Evolutionary conservation across 2,329 filamentous ascomycete genomes (phyloP).

Genomic region (Colletotrichum somersetense): DNA sequence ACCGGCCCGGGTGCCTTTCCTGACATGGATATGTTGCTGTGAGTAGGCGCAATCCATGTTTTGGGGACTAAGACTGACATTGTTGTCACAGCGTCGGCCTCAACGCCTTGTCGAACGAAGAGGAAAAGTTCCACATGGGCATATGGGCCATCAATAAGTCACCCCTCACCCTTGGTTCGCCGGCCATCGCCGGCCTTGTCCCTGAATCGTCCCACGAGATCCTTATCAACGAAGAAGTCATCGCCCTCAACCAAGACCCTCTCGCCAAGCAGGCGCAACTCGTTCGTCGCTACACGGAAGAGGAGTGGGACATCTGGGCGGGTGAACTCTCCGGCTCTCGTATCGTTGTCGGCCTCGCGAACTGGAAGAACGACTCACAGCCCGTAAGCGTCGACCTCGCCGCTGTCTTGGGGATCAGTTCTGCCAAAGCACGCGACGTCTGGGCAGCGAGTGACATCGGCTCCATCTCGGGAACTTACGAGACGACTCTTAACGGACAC

Average conservation of each 20-base stretch:
- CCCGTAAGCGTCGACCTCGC: constrained; percentile 57
- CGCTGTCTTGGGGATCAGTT: constrained; percentile 52
- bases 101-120: constrained; percentile 56
- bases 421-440: constrained; percentile 55
- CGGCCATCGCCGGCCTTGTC: constrained; percentile 54
- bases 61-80: not conserved
- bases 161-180: constrained; percentile 62
- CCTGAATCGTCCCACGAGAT: constrained; percentile 56
- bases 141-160: constrained; percentile 67
- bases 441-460: constrained; percentile 54
- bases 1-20: constrained; percentile 62
- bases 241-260: constrained; percentile 69
- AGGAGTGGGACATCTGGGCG: constrained; percentile 65
- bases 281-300: constrained; percentile 59
- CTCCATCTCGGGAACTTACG: constrained; percentile 49
- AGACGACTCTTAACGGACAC: constrained; percentile 52
- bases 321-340: constrained; percentile 59
- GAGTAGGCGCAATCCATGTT: constrained; percentile 34
- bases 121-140: constrained; percentile 66
- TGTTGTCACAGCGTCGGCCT: constrained; percentile 57
- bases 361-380: constrained; percentile 62
- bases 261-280: constrained; percentile 65
- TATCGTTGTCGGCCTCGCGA: constrained; percentile 60
- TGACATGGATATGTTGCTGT: constrained; percentile 66
- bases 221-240: constrained; percentile 64